Conservation (phyloP, 2,329 filamentous ascomycete genomes). For the Trichoderma sp. region DNA sequence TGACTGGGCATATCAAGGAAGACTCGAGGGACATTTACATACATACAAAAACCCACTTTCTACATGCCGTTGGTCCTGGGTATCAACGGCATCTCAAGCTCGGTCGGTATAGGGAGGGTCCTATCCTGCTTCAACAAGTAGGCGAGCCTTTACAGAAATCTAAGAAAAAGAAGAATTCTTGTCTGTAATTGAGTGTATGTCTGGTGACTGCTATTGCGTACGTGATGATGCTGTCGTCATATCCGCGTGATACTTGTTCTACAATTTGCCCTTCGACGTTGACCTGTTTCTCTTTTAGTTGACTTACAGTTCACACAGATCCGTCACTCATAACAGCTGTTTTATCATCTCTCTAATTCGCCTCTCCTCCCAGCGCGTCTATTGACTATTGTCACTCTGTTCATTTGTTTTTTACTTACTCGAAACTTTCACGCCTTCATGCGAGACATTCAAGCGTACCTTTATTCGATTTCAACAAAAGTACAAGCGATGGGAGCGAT, state of each 20-base stretch:
- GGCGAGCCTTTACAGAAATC: background rate
- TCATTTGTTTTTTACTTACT: too few relatives aligned
- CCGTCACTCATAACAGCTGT: too few relatives aligned
- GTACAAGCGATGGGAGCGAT: too few relatives aligned
- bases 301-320: too few relatives aligned
- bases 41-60: slow-evolving; percentile 7
- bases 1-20: slow-evolving; percentile 22
- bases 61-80: background rate
- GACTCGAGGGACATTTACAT: background rate
- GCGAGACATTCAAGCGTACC: too few relatives aligned
- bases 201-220: background rate
- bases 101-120: slow-evolving; percentile 13
- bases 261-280: background rate
- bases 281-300: too few relatives aligned
- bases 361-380: too few relatives aligned
- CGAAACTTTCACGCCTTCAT: too few relatives aligned
- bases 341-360: too few relatives aligned
- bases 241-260: background rate
- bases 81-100: slow-evolving; percentile 30
- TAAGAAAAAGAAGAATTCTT: slow-evolving; percentile 8
- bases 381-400: too few relatives aligned
- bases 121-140: slow-evolving; percentile 31
- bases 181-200: background rate
- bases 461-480: too few relatives aligned
- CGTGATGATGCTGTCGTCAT: background rate